These are phyloP conservation scores for Coemansia sp. DNA, from an alignment of 192 early-diverging fungal genomes.

Conservation along the genomic window DNA sequence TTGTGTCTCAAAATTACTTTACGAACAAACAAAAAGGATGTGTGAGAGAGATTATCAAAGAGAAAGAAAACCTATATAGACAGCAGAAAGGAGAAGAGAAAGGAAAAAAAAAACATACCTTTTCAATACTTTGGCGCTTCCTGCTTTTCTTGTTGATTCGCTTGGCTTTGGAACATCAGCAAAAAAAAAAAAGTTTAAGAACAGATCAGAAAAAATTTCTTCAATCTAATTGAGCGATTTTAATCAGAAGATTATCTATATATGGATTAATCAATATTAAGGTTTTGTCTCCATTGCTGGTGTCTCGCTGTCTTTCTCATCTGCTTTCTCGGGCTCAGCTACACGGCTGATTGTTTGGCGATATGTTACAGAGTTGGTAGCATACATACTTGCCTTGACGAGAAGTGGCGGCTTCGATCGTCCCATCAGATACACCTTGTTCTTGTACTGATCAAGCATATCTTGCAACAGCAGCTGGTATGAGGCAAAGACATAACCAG, in stretches of 20 bases:
- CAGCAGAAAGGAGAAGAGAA: neutral
- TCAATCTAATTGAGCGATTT: constrained; percentile 24
- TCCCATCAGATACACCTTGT: constrained; percentile 87
- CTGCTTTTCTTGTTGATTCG: too few relatives aligned
- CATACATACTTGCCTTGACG: constrained; percentile 34
- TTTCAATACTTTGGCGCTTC: neutral
- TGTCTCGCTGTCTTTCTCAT: neutral
- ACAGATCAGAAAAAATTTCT: constrained; percentile 38
- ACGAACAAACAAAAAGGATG: neutral
- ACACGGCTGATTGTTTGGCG: constrained; percentile 28
- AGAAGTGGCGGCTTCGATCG: constrained; percentile 35
- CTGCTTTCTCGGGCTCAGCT: neutral
- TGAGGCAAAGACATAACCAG: constrained; percentile 80
- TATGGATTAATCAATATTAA: neutral
- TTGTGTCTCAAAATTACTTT: neutral
- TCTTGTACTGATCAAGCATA: constrained; percentile 57
- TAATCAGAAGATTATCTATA: neutral
- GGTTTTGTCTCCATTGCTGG: neutral
- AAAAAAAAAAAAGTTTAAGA: constrained; percentile 8
- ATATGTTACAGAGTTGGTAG: constrained; percentile 38
- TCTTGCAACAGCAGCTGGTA: constrained; percentile 48
- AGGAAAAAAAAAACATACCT: constrained; percentile 19
- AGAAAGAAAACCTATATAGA: neutral
- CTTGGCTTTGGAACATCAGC: neutral
- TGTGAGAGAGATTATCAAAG: neutral